Evolutionary conservation across 441 rosid species (phyloP), one percentile per base, ranked within the genome.

Genomic region (Syzygium malaccense): DNA sequence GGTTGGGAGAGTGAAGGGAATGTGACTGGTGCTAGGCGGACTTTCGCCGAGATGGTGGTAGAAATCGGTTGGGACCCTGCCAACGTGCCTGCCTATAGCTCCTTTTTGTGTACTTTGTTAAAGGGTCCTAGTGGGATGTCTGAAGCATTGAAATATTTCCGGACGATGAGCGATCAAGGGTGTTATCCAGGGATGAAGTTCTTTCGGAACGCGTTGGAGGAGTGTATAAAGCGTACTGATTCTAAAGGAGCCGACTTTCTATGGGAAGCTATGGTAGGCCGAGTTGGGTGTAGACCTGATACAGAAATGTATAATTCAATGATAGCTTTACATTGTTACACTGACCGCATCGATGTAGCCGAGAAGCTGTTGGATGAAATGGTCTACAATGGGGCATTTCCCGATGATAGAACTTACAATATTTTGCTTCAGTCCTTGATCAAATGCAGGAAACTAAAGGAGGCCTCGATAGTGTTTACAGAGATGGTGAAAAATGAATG

Each of bases 1-100:
- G 97, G 95, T 45, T 94, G 94, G 94, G 97, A 94, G 89, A 94
- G 93, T 68, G 96, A 95, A 88, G 91, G 86, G 90, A 88, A 93
- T 89, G 90, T 89, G 62, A 84, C 62, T 71, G 49, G 85, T 56
- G 92, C 95, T 0, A 92, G 87, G 87, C 66, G 51, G 60, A 92
- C 94, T 51, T 93, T 95, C 2, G 85, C 85, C 5, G 93, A 94
- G 33, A 94, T 94, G 97, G 91, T 94, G 55, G 51, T 8, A 1
- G 94, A 93, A 49, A 86, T 95, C 6, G 96, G 97, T 83, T 95
- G 95, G 96, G 93, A 95, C 88, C 95, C 94, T 0, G 79, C 15
- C 49, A 95, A 94, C 86, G 88, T 92, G 33, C 95, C 94, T 3
- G 96, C 97, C 17, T 94, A 95, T 57, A 94, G 91, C 85, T 87